A percentile compares a stretch with the other conserved stretches of the same genome.
Conservation (phyloP, 768 basidiomycete species). For the Brasilioporus rufonigricans region DNA sequence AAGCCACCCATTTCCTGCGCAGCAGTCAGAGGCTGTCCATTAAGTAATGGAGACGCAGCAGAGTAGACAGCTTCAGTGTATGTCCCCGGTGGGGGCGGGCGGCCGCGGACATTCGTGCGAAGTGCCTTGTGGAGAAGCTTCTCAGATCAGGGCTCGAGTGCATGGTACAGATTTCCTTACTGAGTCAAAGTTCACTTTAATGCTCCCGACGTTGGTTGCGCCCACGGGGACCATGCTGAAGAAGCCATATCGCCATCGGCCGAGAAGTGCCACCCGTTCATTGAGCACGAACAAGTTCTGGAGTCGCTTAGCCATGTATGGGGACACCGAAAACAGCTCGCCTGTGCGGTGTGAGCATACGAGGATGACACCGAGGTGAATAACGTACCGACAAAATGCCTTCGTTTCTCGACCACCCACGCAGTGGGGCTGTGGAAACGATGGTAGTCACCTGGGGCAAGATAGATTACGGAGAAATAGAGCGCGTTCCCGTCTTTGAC, state of each 20-base stretch:
- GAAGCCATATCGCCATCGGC: conserved; percentile 93
- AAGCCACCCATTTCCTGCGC: conserved; percentile 99
- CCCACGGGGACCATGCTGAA: conserved; percentile 98
- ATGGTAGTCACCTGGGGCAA: conserved; percentile 98
- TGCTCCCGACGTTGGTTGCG: conserved; percentile 96
- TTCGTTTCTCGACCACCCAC: conserved; percentile 95
- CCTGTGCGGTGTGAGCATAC: conserved; percentile 40
- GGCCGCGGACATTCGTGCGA: conserved; percentile 82
- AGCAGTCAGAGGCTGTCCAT: conserved; percentile 81
- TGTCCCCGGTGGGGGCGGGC: conserved; percentile 74
- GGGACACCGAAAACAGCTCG: conserved; percentile 94
- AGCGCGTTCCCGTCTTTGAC: conserved; percentile 78
- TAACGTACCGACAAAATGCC: conserved; percentile 87
- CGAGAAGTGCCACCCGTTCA: conserved; percentile 93
- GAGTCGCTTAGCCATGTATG: conserved; percentile 90
- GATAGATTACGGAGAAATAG: conserved; percentile 94
- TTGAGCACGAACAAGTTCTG: conserved; percentile 97
- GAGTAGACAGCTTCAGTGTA: conserved; percentile 93
- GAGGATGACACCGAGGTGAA: not conserved
- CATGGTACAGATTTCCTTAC: conserved; percentile 34
- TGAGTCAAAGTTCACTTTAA: conserved; percentile 93
- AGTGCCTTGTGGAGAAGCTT: conserved; percentile 51
- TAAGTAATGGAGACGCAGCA: conserved; percentile 74
- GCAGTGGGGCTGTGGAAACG: conserved; percentile 94
- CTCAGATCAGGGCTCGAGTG: not conserved